phyloP scores from a whole-genome alignment of 2,329 filamentous ascomycete genomes.

The Teratosphaeria nubilosa region DNA sequence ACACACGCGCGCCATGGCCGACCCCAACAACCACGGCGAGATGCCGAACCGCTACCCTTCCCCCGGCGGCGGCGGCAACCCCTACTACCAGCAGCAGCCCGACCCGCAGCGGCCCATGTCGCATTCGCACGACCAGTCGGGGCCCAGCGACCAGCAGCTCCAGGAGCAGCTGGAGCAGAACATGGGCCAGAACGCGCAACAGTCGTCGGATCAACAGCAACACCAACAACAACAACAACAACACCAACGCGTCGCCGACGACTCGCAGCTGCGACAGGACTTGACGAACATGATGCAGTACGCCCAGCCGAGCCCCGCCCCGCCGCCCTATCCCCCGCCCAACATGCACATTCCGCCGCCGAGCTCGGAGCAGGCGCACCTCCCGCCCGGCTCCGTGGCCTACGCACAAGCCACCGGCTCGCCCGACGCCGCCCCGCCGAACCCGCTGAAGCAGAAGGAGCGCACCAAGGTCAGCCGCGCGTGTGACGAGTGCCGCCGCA shows the following conservation, averaged over 20 bases:
- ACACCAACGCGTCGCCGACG: conserved; percentile 1
- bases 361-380: background rate
- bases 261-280: conserved; percentile 2
- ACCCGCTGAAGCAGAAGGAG: conserved; percentile 35
- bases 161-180: background rate
- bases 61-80: background rate
- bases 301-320: background rate
- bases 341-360: background rate
- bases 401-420: conserved; percentile 2
- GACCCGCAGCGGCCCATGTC: background rate
- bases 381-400: conserved; percentile 1
- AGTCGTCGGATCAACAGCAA: background rate
- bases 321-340: background rate
- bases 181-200: background rate
- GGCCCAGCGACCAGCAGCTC: background rate
- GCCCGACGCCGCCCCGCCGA: background rate
- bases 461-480: conserved; percentile 79
- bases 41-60: conserved; percentile 2
- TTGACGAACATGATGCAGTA: conserved; percentile 2
- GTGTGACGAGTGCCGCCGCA: conserved; percentile 79
- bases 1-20: background rate
- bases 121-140: background rate
- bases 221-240: background rate
- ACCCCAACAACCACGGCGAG: background rate
- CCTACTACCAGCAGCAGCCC: conserved; percentile 2